A percentile compares a stretch with the other conserved stretches of the same genome.
Conservation (phyloP, 2,329 filamentous ascomycete species). For the Neopestalotiopsis sp. region DNA sequence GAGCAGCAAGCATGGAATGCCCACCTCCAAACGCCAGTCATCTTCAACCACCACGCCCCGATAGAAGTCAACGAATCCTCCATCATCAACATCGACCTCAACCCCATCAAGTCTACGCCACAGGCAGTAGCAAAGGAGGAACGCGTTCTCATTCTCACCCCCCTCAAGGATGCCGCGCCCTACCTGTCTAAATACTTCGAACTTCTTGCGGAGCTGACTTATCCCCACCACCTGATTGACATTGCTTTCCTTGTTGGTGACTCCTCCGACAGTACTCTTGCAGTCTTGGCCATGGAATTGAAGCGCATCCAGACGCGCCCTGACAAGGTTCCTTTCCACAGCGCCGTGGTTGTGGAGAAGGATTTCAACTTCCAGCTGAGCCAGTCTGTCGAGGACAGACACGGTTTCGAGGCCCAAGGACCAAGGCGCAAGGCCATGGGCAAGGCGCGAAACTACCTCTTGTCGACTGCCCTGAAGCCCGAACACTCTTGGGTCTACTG, state of each 20-base stretch:
- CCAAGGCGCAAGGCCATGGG: constrained; percentile 91
- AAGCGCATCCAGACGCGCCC: constrained; percentile 84
- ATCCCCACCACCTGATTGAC: constrained; percentile 94
- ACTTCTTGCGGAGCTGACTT: constrained; percentile 85
- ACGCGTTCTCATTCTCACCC: constrained; percentile 88
- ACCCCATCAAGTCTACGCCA: constrained; percentile 79
- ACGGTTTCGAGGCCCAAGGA: constrained; percentile 85
- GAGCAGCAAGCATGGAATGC: constrained; percentile 89
- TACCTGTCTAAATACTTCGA: constrained; percentile 93
- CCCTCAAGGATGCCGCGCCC: constrained; percentile 84
- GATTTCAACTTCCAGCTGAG: constrained; percentile 80
- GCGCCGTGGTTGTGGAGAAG: constrained; percentile 85
- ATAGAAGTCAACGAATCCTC: constrained; percentile 81
- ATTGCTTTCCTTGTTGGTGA: constrained; percentile 94
- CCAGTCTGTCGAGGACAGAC: constrained; percentile 81
- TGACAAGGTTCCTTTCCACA: constrained; percentile 84
- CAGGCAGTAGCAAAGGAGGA: constrained; percentile 83
- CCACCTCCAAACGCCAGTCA: constrained; percentile 88
- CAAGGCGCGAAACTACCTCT: constrained; percentile 87
- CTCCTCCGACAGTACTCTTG: constrained; percentile 87
- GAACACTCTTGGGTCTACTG: constrained; percentile 99
- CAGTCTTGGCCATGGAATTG: constrained; percentile 82
- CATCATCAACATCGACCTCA: constrained; percentile 83
- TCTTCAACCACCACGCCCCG: constrained; percentile 94
- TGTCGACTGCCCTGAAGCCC: constrained; percentile 82